Conservation (phyloP, 1,284 basidiomycete species). For the Entoloma clypeatum region DNA sequence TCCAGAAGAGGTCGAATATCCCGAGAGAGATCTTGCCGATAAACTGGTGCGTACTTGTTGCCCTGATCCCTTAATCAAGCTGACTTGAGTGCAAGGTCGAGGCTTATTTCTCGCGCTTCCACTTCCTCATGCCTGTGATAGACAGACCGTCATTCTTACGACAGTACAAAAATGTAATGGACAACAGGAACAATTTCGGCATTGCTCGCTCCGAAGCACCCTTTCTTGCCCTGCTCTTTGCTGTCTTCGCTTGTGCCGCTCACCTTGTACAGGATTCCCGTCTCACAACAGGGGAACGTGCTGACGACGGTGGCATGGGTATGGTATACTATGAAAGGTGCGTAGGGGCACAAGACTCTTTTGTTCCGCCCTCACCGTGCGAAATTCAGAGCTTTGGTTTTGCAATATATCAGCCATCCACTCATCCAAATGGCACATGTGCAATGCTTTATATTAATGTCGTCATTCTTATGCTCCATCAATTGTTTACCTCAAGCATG, state of each 20-base stretch:
- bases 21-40: constrained; percentile 76
- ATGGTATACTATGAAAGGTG: constrained; percentile 85
- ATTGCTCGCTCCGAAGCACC: constrained; percentile 57
- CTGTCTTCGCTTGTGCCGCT: constrained; percentile 81
- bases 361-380: background rate
- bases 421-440: constrained; percentile 81
- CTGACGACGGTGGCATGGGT: constrained; percentile 76
- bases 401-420: constrained; percentile 84
- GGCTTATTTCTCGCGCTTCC: constrained; percentile 79
- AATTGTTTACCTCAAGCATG: constrained; percentile 90
- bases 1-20: constrained; percentile 85
- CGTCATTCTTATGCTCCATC: constrained; percentile 84
- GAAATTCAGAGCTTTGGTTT: constrained; percentile 65
- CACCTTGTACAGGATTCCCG: constrained; percentile 73
- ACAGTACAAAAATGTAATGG: constrained; percentile 72
- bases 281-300: constrained; percentile 50
- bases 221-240: constrained; percentile 77
- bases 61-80: constrained; percentile 11
- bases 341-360: constrained; percentile 17
- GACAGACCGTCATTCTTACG: constrained; percentile 78
- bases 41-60: constrained; percentile 56
- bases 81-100: constrained; percentile 53
- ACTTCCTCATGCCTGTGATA: constrained; percentile 81
- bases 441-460: constrained; percentile 82
- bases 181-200: constrained; percentile 50